A percentile compares a stretch with the other conserved stretches of the same genome.
Conservation (phyloP, 1,139 yeast species). For the Tardiomyces depauwii region DNA sequence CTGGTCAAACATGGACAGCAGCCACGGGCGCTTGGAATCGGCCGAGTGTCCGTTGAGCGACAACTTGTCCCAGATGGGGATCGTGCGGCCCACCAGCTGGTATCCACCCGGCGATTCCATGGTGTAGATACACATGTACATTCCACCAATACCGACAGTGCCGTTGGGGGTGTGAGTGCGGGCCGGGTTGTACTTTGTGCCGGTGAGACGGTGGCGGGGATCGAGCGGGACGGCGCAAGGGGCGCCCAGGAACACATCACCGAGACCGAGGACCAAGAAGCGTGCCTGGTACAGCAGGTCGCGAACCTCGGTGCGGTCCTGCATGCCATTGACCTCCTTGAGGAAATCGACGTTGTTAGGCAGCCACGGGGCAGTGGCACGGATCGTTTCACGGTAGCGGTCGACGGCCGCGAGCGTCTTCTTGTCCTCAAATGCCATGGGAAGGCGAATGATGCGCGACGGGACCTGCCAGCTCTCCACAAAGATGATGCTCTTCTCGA, state of each 20-base stretch:
- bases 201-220: constrained; percentile 87
- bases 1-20: constrained; percentile 84
- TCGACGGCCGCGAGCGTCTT: constrained; percentile 81
- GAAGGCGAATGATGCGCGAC: constrained; percentile 72
- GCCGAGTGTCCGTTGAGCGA: constrained; percentile 42
- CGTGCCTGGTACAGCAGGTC: constrained; percentile 82
- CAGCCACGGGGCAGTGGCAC: constrained; percentile 92
- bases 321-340: constrained; percentile 72
- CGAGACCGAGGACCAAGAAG: constrained; percentile 86
- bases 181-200: constrained; percentile 92
- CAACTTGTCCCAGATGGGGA: constrained; percentile 96
- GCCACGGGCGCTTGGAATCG: constrained; percentile 70
- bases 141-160: constrained; percentile 95
- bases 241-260: constrained; percentile 95
- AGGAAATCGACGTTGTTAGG: constrained; percentile 95
- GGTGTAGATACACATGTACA: constrained; percentile 96
- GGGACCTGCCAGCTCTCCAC: constrained; percentile 77
- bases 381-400: constrained; percentile 85
- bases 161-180: constrained; percentile 95
- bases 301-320: constrained; percentile 57
- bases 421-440: constrained; percentile 93
- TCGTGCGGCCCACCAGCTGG: constrained; percentile 90
- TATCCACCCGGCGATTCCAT: constrained; percentile 99
- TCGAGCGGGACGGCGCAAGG: constrained; percentile 98
- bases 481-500: constrained; percentile 63